Percentiles rank a stretch among this genome's conserved stretches.
Evolutionary conservation across 2,329 filamentous ascomycete species (phyloP).

Genomic region (Pseudogymnoascus sp.): DNA sequence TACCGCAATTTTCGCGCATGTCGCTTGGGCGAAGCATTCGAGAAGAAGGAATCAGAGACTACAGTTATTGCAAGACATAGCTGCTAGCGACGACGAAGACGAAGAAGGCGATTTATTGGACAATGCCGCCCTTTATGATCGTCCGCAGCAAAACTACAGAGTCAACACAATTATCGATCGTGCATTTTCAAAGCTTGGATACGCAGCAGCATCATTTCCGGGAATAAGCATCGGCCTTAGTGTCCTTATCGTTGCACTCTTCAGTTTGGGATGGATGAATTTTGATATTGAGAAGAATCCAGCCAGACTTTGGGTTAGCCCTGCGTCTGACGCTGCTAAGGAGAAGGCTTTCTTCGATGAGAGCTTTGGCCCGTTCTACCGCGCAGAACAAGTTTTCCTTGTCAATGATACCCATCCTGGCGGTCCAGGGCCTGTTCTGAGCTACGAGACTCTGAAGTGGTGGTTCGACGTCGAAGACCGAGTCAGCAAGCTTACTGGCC

Average conservation of each 20-base stretch:
- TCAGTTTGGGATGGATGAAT: conserved; percentile 81
- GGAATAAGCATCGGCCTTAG: conserved; percentile 73
- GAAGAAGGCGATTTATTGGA: conserved; percentile 73
- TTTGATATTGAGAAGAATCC: conserved; percentile 90
- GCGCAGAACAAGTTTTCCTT: conserved; percentile 86
- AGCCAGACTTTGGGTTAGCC: conserved; percentile 93
- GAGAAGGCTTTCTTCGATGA: conserved; percentile 92
- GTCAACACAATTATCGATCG: conserved; percentile 78
- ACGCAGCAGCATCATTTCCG: conserved; percentile 75
- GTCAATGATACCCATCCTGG: conserved; percentile 72
- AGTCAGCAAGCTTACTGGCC: conserved; percentile 65
- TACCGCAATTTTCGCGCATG: conserved; percentile 63
- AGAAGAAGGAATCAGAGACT: conserved; percentile 73
- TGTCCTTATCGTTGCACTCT: conserved; percentile 65
- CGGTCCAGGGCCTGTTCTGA: conserved; percentile 69
- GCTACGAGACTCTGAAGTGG: conserved; percentile 83
- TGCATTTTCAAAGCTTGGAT: conserved; percentile 74
- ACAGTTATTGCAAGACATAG: conserved; percentile 78
- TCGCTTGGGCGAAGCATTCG: conserved; percentile 68
- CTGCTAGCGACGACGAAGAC: conserved; percentile 86
- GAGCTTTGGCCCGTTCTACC: conserved; percentile 93
- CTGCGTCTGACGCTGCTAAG: conserved; percentile 79
- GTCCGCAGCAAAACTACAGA: conserved; percentile 71
- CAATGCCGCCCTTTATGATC: conserved; percentile 69
- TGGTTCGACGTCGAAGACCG: conserved; percentile 87